These are phyloP conservation scores for Knoxdaviesia capensis DNA, from an alignment of 2,329 filamentous ascomycete species.

Conservation along the genomic window DNA sequence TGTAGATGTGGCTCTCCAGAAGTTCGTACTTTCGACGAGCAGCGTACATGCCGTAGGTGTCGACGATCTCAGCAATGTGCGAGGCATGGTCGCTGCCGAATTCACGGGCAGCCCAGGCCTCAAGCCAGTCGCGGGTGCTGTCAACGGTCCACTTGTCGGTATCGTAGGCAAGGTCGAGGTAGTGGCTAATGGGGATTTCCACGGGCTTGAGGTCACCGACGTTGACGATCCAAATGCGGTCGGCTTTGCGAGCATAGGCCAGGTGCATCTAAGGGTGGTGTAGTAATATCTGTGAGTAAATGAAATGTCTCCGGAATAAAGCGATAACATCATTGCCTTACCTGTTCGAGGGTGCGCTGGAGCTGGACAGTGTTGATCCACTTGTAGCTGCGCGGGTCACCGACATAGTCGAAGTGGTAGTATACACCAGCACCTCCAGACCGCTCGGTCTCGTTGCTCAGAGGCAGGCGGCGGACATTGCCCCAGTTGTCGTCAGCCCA, in stretches of 20 bases:
- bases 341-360: constrained; percentile 34
- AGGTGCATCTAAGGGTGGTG: constrained; percentile 26
- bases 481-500: constrained; percentile 55
- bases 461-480: constrained; percentile 40
- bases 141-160: constrained; percentile 33
- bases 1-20: constrained; percentile 36
- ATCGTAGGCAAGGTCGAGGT: constrained; percentile 49
- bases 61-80: constrained; percentile 31
- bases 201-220: constrained; percentile 46
- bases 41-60: constrained; percentile 18
- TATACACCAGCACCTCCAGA: constrained; percentile 45
- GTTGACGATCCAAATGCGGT: constrained; percentile 46
- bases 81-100: constrained; percentile 28
- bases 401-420: constrained; percentile 36
- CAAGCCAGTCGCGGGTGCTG: constrained; percentile 33
- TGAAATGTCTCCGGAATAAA: neutral
- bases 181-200: constrained; percentile 45
- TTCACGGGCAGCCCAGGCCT: constrained; percentile 33
- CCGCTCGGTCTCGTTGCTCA: constrained; percentile 35
- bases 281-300: neutral
- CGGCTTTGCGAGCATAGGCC: constrained; percentile 35
- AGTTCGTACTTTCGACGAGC: constrained; percentile 26
- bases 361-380: constrained; percentile 47
- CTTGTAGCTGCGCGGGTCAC: constrained; percentile 25
- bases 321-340: neutral